These are phyloP conservation scores for Circinella umbellata DNA, from an alignment of 371 early-diverging fungal species.

Conservation along the genomic window DNA sequence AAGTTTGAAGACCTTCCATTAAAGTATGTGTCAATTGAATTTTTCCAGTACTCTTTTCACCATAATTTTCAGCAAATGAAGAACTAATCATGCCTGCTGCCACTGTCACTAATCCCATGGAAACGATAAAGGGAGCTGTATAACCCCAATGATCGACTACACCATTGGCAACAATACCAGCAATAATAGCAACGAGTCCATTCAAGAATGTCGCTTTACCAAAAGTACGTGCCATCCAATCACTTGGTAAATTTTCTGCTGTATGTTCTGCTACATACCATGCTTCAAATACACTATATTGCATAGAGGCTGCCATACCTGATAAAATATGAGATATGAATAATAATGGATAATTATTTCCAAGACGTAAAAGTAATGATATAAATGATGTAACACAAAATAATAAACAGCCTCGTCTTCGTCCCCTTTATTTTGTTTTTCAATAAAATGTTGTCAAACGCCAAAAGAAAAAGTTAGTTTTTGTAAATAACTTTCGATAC, in stretches of 20 bases:
- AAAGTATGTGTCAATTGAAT: constrained; percentile 16
- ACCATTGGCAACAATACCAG: constrained; percentile 71
- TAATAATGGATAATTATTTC: constrained; percentile 55
- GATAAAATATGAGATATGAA: constrained; percentile 70
- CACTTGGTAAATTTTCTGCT: constrained; percentile 59
- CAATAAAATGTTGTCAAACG: neutral
- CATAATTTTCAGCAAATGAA: constrained; percentile 80
- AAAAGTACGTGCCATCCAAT: constrained; percentile 71
- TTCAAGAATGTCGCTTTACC: constrained; percentile 71
- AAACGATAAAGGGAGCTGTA: constrained; percentile 66
- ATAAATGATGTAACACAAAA: constrained; percentile 66
- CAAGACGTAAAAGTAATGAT: constrained; percentile 63
- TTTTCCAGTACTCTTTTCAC: constrained; percentile 46
- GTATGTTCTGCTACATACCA: constrained; percentile 83
- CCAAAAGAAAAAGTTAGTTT: neutral
- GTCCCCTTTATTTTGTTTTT: constrained; percentile 53
- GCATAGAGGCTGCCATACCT: constrained; percentile 71
- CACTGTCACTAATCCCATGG: constrained; percentile 52
- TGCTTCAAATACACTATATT: constrained; percentile 80
- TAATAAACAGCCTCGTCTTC: constrained; percentile 63
- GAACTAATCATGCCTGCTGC: constrained; percentile 54
- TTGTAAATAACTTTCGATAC: too few species aligned
- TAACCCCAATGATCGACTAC: constrained; percentile 60
- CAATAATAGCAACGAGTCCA: constrained; percentile 73
- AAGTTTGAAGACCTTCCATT: constrained; percentile 17